Percentiles rank a stretch among this genome's conserved stretches.
These are phyloP conservation scores for Lecanicillium sp. DNA, from an alignment of 2,329 filamentous ascomycete genomes.

Conservation along the genomic window DNA sequence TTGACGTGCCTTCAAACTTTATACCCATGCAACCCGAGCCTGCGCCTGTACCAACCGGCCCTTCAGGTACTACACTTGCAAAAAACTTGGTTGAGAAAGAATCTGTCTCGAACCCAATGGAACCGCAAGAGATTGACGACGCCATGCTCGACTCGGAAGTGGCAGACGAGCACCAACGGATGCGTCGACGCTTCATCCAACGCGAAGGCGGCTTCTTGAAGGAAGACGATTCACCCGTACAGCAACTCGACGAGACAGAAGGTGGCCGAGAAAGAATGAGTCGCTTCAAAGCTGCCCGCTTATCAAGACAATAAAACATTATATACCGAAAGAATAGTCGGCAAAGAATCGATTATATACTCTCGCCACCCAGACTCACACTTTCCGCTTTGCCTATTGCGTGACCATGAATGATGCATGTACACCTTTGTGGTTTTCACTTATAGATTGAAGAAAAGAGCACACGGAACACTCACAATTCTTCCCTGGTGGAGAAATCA, in stretches of 20 bases:
- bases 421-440: too few species aligned
- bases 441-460: too few species aligned
- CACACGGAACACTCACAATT: not conserved
- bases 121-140: slow-evolving; percentile 60
- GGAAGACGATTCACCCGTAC: slow-evolving; percentile 58
- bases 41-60: slow-evolving; percentile 36
- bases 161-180: slow-evolving; percentile 71
- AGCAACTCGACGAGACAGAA: slow-evolving; percentile 60
- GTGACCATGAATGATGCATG: slow-evolving; percentile 13
- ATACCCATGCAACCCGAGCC: slow-evolving; percentile 22
- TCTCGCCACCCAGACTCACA: too few species aligned
- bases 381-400: not conserved
- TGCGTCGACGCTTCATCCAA: slow-evolving; percentile 76
- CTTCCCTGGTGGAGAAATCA: not conserved
- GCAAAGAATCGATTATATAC: too few species aligned
- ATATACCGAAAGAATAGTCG: not conserved
- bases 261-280: slow-evolving; percentile 57
- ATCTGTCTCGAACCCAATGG: slow-evolving; percentile 18
- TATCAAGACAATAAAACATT: slow-evolving; percentile 40
- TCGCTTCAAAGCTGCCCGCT: slow-evolving; percentile 63
- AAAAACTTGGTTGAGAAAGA: slow-evolving; percentile 50
- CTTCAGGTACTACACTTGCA: slow-evolving; percentile 49
- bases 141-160: slow-evolving; percentile 67
- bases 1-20: slow-evolving; percentile 33
- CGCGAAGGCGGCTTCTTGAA: slow-evolving; percentile 73